These are phyloP conservation scores for Microbotryum lychnidis-dioicae DNA, from an alignment of 1,284 basidiomycete species.

Conservation along the genomic window DNA sequence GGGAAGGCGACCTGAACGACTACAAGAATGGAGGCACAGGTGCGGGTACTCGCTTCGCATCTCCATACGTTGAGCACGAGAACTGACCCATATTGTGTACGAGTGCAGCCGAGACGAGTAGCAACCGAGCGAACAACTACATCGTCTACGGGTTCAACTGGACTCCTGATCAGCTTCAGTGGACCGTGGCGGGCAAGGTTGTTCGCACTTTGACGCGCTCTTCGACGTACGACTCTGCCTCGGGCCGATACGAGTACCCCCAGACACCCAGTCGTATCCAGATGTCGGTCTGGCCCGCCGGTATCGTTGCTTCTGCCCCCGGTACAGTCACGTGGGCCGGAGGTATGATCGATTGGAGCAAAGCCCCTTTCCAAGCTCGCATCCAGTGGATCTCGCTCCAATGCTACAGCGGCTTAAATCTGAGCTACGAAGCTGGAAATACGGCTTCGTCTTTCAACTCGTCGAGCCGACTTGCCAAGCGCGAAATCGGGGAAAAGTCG, in stretches of 20 bases:
- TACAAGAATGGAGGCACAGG: conserved; percentile 18
- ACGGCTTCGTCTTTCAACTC: background rate
- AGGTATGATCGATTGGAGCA: conserved; percentile 28
- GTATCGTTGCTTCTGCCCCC: conserved; percentile 1
- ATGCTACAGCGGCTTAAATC: conserved; percentile 17
- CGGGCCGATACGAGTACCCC: conserved; percentile 12
- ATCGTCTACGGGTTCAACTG: conserved; percentile 16
- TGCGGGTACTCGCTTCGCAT: too few species aligned
- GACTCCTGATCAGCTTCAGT: conserved; percentile 24
- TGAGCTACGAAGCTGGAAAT: conserved; percentile 14
- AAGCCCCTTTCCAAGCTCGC: conserved; percentile 8
- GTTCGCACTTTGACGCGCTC: conserved; percentile 21
- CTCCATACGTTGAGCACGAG: too few species aligned
- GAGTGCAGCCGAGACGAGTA: too few species aligned
- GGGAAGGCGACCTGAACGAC: conserved; percentile 22
- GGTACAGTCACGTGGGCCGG: conserved; percentile 29
- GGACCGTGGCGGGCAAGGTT: conserved; percentile 17
- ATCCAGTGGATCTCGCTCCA: conserved; percentile 26
- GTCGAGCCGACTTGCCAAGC: background rate
- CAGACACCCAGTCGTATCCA: conserved; percentile 28
- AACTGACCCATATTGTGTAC: too few species aligned
- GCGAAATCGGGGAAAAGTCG: background rate
- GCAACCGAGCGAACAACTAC: too few species aligned
- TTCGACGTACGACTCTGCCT: conserved; percentile 3
- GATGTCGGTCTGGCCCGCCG: conserved; percentile 30